phyloP scores from a whole-genome alignment of 2,329 filamentous ascomycete genomes.

The Coleophoma eucalyptorum region DNA sequence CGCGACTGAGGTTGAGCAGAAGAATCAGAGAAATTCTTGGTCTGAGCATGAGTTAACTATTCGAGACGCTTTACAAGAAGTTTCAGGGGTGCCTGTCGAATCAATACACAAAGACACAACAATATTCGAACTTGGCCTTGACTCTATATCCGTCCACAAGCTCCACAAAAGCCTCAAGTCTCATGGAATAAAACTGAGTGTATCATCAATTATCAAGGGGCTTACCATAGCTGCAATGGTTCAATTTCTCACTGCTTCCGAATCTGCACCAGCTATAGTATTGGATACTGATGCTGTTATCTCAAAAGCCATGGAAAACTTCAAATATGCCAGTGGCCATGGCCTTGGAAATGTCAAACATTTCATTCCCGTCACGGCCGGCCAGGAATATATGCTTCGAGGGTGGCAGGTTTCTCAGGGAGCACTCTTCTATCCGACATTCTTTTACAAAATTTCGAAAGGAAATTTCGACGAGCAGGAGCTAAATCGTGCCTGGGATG shows the following conservation, averaged over 20 bases:
- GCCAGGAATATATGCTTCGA: conserved; percentile 78
- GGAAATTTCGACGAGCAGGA: conserved; percentile 30
- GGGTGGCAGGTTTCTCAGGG: conserved; percentile 69
- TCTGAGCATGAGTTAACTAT: conserved; percentile 31
- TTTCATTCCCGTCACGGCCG: conserved; percentile 67
- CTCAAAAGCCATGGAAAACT: conserved; percentile 25
- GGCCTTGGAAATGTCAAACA: conserved; percentile 36
- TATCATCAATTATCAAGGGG: conserved; percentile 68
- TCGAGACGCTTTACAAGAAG: conserved; percentile 43
- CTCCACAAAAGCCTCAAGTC: conserved; percentile 68
- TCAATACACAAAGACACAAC: conserved; percentile 59
- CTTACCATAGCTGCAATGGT: conserved; percentile 65
- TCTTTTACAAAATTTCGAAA: conserved; percentile 52
- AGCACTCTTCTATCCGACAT: conserved; percentile 68
- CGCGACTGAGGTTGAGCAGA: not conserved
- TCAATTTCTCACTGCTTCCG: conserved; percentile 18
- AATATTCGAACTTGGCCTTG: conserved; percentile 81
- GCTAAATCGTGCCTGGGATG: conserved; percentile 58
- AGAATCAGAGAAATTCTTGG: conserved; percentile 25
- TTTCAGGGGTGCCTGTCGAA: conserved; percentile 56
- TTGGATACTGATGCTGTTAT: conserved; percentile 40
- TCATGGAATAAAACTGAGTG: conserved; percentile 55
- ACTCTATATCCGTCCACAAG: conserved; percentile 91
- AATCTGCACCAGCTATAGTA: conserved; percentile 21
- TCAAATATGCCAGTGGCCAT: conserved; percentile 38